A percentile compares a stretch with the other conserved stretches of the same genome.
phyloP scores from a whole-genome alignment of 1,284 basidiomycete species.

The Ceratobasidium sp. region DNA sequence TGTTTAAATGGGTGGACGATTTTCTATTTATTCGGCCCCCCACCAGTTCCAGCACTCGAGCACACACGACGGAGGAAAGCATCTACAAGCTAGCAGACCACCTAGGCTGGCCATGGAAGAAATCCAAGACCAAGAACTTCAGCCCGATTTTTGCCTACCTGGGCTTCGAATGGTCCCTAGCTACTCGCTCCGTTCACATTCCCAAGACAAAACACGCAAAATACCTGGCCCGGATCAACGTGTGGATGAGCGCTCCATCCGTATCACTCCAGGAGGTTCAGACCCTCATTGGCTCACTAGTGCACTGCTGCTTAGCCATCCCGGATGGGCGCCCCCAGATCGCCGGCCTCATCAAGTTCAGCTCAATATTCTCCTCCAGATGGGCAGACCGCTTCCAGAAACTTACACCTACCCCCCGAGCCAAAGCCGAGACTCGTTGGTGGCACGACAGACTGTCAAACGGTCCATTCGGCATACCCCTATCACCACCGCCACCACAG shows the following conservation, averaged over 20 bases:
- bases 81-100: conserved; percentile 46
- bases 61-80: neutral
- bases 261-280: conserved; percentile 12
- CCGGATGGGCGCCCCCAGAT: neutral
- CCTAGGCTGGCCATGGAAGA: conserved; percentile 50
- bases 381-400: no score
- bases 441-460: neutral
- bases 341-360: neutral
- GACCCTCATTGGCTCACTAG: conserved; percentile 11
- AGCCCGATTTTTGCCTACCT: conserved; percentile 47
- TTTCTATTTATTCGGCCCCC: conserved; percentile 48
- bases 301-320: conserved; percentile 16
- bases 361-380: no score
- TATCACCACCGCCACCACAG: neutral
- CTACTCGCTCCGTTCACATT: neutral
- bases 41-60: conserved; percentile 42
- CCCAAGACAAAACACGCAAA: neutral
- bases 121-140: conserved; percentile 46
- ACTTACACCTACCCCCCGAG: neutral
- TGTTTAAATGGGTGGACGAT: conserved; percentile 56
- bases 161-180: conserved; percentile 51
- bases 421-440: neutral
- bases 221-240: neutral
- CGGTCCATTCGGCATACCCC: neutral
- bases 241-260: neutral